A percentile compares a stretch with the other conserved stretches of the same genome.
Evolutionary conservation across 2,329 filamentous ascomycete species (phyloP).

Genomic region (Aspergillus pseudoterreus): DNA sequence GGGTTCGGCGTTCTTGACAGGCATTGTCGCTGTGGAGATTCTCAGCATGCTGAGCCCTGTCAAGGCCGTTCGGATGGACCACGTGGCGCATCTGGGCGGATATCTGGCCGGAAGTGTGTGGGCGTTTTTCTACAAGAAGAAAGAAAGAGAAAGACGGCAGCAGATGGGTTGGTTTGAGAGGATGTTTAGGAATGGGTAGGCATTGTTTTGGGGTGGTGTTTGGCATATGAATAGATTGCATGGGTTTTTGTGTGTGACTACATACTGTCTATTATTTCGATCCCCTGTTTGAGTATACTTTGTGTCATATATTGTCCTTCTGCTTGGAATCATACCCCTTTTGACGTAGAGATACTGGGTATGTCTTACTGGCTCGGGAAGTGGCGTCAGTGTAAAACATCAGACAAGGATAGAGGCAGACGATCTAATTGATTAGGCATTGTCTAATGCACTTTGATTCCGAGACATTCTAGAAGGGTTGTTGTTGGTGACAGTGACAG

Average conservation of each 20-base stretch:
- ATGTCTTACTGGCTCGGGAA: neutral
- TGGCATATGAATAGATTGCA: neutral
- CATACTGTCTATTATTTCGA: neutral
- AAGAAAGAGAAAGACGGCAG: slow-evolving; percentile 11
- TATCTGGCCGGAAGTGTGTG: slow-evolving; percentile 33
- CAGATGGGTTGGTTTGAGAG: slow-evolving; percentile 15
- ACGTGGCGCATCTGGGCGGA: slow-evolving; percentile 42
- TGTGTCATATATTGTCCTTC: too few species aligned
- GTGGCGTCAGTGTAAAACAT: neutral
- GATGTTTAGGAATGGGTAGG: slow-evolving; percentile 1
- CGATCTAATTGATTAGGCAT: too few species aligned
- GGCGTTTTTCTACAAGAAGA: slow-evolving; percentile 11
- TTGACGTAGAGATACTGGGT: too few species aligned
- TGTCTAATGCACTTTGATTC: too few species aligned
- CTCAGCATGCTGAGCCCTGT: slow-evolving; percentile 28
- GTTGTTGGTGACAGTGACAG: too few species aligned
- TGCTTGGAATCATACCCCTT: too few species aligned
- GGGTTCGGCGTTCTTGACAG: slow-evolving; percentile 35
- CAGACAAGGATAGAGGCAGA: neutral
- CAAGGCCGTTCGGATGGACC: slow-evolving; percentile 29
- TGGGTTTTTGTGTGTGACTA: too few species aligned
- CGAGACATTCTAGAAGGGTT: too few species aligned
- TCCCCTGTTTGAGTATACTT: too few species aligned
- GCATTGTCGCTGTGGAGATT: slow-evolving; percentile 36
- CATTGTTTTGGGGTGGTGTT: neutral